Base-by-base conservation (phyloP, 352 stramenopile genomes). In the Phytopythium helicoides region DNA sequence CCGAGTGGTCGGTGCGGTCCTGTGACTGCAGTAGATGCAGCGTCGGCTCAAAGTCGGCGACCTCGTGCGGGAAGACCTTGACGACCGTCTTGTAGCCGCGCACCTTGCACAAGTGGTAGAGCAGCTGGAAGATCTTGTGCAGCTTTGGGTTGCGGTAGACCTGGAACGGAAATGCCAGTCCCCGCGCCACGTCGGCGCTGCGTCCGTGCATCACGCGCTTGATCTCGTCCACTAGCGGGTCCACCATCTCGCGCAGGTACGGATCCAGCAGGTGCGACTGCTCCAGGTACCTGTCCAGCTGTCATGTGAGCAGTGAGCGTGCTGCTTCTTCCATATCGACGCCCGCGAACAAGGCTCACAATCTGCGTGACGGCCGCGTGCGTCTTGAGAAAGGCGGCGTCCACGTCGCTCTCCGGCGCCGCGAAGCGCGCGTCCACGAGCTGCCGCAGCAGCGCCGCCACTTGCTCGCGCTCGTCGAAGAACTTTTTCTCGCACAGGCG, bases 51-150 rank as follows among this genome's bases (percentile, higher is more conserved):
- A 99, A 91, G 80, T 99, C 91, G 36, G 76, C 79, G 22, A 96
- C 96, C 63, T 98, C 92, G 62, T 99, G 95, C 5, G 97, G 93
- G 37, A 99, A 65, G 33, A 99, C 77, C 57, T 97, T 97, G 51
- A 98, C 81, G 23, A 99, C 73, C 11, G 86, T 92, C 79, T 99
- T 99, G 68, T 87, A 92, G 19, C 97, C 97, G 28, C 97, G 87
- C 23, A 99, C 93, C 73, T 98, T 98, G 59, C 89, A 98, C 22
- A 99, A 58, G 15, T 95, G 72, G 74, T 99, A 99, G 9, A 99
- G 60, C n/a, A 96, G 39, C 64, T 93, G 81, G 69, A 96, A 96
- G 9, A 97, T 61, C 38, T 70, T 75, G 66, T 97, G 86, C 18
- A 97, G 67, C 47, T 71, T 76, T 26, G 73, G 73, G 41, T 88